Evolutionary conservation across 2,329 filamentous ascomycete species (phyloP).

Genomic region (Aspergillus bombycis): DNA sequence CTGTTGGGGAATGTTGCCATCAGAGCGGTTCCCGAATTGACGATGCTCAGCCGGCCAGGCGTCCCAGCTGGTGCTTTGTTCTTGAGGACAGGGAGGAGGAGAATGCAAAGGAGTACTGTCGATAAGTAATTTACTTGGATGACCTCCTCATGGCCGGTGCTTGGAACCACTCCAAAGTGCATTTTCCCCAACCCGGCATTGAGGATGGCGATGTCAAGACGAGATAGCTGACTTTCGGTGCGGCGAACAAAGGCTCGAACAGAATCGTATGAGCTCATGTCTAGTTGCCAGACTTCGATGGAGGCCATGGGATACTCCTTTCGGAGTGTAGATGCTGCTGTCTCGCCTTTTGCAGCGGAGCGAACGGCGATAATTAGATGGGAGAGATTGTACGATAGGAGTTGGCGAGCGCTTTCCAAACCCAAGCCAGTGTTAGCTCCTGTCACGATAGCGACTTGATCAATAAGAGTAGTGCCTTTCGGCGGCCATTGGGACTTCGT

Average conservation of each 20-base stretch:
- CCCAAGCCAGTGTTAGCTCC: conserved; percentile 56
- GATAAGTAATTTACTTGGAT: conserved; percentile 45
- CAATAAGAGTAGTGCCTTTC: conserved; percentile 19
- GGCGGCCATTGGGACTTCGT: neutral
- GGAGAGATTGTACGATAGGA: conserved; percentile 41
- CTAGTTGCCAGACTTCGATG: conserved; percentile 56
- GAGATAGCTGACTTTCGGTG: conserved; percentile 33
- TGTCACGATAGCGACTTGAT: conserved; percentile 52
- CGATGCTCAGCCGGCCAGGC: neutral
- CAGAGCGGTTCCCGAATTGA: neutral
- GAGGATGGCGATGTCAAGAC: conserved; percentile 50
- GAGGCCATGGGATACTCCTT: conserved; percentile 25
- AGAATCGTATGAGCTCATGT: conserved; percentile 53
- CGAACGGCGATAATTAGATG: neutral
- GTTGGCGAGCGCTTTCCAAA: conserved; percentile 46
- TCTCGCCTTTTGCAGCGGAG: neutral
- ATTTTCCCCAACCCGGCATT: conserved; percentile 47
- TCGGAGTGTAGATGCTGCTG: conserved; percentile 29
- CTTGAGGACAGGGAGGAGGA: conserved; percentile 25
- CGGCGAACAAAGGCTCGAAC: conserved; percentile 47
- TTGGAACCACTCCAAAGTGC: conserved; percentile 9
- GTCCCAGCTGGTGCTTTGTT: conserved; percentile 7
- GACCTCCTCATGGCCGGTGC: conserved; percentile 26
- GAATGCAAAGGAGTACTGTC: conserved; percentile 25
- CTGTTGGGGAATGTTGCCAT: neutral